phyloP scores from a whole-genome alignment of 306 rosid species.

The Medicago lupulina region DNA sequence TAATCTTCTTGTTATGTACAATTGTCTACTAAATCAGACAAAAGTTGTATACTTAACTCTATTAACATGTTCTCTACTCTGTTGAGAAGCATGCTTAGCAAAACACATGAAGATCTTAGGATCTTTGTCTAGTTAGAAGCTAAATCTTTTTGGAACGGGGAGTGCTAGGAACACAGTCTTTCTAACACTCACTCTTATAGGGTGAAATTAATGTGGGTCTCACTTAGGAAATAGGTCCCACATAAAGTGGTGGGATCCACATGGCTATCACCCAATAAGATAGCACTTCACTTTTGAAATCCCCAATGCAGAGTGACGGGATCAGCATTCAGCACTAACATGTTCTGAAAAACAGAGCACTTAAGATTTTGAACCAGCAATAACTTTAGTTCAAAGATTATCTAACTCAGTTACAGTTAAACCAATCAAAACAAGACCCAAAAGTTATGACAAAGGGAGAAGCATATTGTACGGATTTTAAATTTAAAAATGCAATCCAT shows the following conservation, averaged over 20 bases:
- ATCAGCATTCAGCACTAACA: neutral
- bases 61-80: neutral
- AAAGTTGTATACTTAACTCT: conserved; percentile 5
- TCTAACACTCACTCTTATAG: too few relatives aligned
- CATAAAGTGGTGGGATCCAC: too few relatives aligned
- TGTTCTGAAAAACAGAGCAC: neutral
- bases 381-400: neutral
- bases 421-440: neutral
- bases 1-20: conserved; percentile 1
- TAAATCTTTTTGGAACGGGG: neutral
- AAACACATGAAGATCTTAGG: neutral
- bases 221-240: too few relatives aligned
- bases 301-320: neutral
- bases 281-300: too few relatives aligned
- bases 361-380: neutral
- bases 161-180: too few relatives aligned
- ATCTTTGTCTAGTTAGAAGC: conserved; percentile 11
- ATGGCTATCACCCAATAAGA: too few relatives aligned
- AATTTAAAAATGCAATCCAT: neutral
- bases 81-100: conserved; percentile 9
- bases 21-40: neutral
- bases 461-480: neutral
- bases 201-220: too few relatives aligned
- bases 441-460: neutral
- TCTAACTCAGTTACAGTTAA: neutral